phyloP scores from a whole-genome alignment of 1,284 basidiomycete genomes.

The Tylopilus orsonianus region DNA sequence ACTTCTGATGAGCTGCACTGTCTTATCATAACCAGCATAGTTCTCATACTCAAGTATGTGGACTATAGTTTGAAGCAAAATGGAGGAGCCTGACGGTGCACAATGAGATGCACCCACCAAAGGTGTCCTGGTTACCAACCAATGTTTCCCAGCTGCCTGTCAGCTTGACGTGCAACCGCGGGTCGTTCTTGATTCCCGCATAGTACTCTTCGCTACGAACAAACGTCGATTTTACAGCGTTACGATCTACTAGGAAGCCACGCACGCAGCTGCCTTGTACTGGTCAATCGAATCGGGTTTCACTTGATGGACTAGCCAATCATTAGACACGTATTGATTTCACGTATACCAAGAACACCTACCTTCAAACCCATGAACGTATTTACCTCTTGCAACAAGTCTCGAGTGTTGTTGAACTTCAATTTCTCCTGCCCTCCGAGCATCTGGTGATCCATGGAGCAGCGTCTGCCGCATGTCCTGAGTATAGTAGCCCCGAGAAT shows the following conservation, averaged over 20 bases:
- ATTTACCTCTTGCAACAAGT: slow-evolving; percentile 84
- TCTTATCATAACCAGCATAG: slow-evolving; percentile 80
- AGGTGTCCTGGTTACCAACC: slow-evolving; percentile 86
- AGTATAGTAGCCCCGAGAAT: slow-evolving; percentile 24
- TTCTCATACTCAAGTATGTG: slow-evolving; percentile 91
- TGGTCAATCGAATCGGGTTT: slow-evolving; percentile 76
- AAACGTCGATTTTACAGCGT: slow-evolving; percentile 12
- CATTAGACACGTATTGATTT: slow-evolving; percentile 5
- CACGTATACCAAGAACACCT: slow-evolving; percentile 28
- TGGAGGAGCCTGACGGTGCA: not conserved
- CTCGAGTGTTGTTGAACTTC: slow-evolving; percentile 79
- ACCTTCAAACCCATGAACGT: slow-evolving; percentile 88
- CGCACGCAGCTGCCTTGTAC: slow-evolving; percentile 86
- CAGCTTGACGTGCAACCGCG: slow-evolving; percentile 77
- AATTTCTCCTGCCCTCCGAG: slow-evolving; percentile 77
- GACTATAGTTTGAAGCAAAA: slow-evolving; percentile 36
- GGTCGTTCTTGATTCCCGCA: slow-evolving; percentile 69
- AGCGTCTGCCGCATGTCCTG: slow-evolving; percentile 43
- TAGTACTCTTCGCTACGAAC: slow-evolving; percentile 74
- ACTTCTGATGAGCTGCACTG: slow-evolving; percentile 55
- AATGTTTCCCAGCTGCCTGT: slow-evolving; percentile 90
- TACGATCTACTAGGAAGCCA: slow-evolving; percentile 18
- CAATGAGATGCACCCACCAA: slow-evolving; percentile 38
- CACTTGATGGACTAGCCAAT: slow-evolving; percentile 70
- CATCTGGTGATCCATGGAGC: slow-evolving; percentile 79